Percentiles rank a stretch among this genome's conserved stretches.
Conservation (phyloP, 2,329 filamentous ascomycete genomes). For the Phaeophleospora eucalypticola region DNA sequence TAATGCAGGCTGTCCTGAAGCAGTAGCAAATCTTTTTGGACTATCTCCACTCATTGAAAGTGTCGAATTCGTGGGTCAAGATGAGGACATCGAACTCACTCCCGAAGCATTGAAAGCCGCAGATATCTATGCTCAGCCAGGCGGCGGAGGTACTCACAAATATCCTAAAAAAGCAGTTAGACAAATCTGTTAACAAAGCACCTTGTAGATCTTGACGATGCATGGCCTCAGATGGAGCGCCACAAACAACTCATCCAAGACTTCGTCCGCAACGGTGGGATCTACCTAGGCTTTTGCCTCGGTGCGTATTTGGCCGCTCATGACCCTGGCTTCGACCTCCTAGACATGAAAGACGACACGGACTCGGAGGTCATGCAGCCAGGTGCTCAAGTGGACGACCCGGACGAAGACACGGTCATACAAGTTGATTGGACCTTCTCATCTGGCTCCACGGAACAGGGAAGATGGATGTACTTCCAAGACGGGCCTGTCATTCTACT, state of each 20-base stretch:
- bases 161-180: no score
- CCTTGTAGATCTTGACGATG: conserved; percentile 17
- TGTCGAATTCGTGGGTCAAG: conserved; percentile 17
- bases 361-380: conserved; percentile 11
- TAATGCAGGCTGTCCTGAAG: conserved; percentile 16
- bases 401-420: conserved; percentile 18
- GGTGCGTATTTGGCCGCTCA: conserved; percentile 21
- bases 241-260: conserved; percentile 14
- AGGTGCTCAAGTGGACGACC: conserved; percentile 13
- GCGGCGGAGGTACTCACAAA: conserved; percentile 17
- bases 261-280: conserved; percentile 19
- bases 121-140: conserved; percentile 20
- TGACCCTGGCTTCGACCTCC: conserved; percentile 15
- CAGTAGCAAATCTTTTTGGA: conserved; percentile 15
- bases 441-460: conserved; percentile 10
- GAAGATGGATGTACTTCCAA: conserved; percentile 24
- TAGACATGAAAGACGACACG: conserved; percentile 13
- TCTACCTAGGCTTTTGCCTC: conserved; percentile 23
- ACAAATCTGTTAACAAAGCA: background rate
- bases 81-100: conserved; percentile 16
- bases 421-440: conserved; percentile 23
- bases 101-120: conserved; percentile 12
- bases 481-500: conserved; percentile 16
- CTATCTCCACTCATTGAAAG: conserved; percentile 13
- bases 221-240: conserved; percentile 14